A percentile compares a stretch with the other conserved stretches of the same genome.
These are phyloP conservation scores for Hymenoscyphus occultus DNA, from an alignment of 2,329 filamentous ascomycete species.

Conservation along the genomic window DNA sequence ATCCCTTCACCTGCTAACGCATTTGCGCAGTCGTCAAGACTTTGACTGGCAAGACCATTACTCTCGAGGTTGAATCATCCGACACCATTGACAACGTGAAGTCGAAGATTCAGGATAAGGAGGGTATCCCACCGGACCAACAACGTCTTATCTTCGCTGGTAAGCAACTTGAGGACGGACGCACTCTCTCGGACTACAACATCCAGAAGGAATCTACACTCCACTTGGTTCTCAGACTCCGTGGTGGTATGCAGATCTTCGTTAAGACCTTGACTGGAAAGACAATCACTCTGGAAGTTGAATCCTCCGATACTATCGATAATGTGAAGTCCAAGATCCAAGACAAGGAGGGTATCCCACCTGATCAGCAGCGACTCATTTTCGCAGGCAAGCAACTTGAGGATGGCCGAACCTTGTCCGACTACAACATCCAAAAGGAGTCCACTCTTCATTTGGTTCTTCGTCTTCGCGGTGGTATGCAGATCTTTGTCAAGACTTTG, in stretches of 20 bases:
- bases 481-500: slow-evolving; percentile 69
- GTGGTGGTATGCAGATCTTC: slow-evolving; percentile 77
- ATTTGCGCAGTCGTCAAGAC: slow-evolving; percentile 66
- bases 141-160: slow-evolving; percentile 92
- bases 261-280: slow-evolving; percentile 70
- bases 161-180: slow-evolving; percentile 90
- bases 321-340: slow-evolving; percentile 71
- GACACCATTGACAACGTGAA: slow-evolving; percentile 99
- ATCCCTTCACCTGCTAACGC: slow-evolving; percentile 49
- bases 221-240: slow-evolving; percentile 75
- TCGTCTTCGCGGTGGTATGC: slow-evolving; percentile 71
- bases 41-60: slow-evolving; percentile 90
- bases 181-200: slow-evolving; percentile 92
- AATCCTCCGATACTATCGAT: slow-evolving; percentile 67
- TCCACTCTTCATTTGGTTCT: slow-evolving; percentile 69
- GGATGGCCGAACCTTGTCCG: slow-evolving; percentile 76
- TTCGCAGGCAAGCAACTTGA: slow-evolving; percentile 71
- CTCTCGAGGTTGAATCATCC: slow-evolving; percentile 99
- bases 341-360: slow-evolving; percentile 69
- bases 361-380: slow-evolving; percentile 68
- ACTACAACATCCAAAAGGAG: slow-evolving; percentile 86
- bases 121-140: slow-evolving; percentile 91
- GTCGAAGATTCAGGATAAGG: slow-evolving; percentile 88
- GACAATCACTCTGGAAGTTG: slow-evolving; percentile 67
- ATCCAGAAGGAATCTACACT: slow-evolving; percentile 90